Evolutionary conservation across 2,329 filamentous ascomycete species (phyloP).

Genomic region (Aspergillus sp.): DNA sequence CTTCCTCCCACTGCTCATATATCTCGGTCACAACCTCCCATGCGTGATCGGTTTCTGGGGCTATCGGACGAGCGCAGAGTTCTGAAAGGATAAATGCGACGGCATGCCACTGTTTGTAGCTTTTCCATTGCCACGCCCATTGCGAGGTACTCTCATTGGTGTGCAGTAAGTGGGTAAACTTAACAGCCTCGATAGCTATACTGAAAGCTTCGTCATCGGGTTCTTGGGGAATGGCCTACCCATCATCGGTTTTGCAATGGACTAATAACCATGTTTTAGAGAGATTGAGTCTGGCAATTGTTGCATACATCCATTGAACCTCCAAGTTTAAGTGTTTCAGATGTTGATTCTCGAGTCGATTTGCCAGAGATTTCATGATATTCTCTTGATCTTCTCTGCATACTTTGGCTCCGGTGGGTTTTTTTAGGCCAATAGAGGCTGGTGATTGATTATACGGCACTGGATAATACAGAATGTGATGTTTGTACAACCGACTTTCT

Average conservation of each 20-base stretch:
- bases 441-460: conserved; percentile 43
- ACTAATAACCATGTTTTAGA: conserved; percentile 13
- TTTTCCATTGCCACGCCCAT: conserved; percentile 57
- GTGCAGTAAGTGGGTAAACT: conserved; percentile 58
- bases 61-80: conserved; percentile 50
- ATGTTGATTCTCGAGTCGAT: conserved; percentile 11
- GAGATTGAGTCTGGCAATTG: conserved; percentile 11
- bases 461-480: conserved; percentile 44
- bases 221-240: no score
- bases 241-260: conserved; percentile 7
- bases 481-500: conserved; percentile 45
- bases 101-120: conserved; percentile 58
- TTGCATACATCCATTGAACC: conserved; percentile 5
- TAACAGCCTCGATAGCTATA: conserved; percentile 63
- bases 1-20: conserved; percentile 14
- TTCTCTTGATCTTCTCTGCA: background rate
- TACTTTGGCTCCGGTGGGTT: no score
- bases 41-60: conserved; percentile 48
- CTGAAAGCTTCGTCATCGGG: conserved; percentile 47
- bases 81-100: conserved; percentile 56
- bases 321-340: conserved; percentile 1
- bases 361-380: conserved; percentile 12
- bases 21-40: conserved; percentile 49
- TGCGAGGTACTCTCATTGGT: conserved; percentile 51
- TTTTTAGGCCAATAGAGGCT: conserved; percentile 9